Conservation (phyloP, 176 grass and related monocot species). For the Pontederia paniculata region DNA sequence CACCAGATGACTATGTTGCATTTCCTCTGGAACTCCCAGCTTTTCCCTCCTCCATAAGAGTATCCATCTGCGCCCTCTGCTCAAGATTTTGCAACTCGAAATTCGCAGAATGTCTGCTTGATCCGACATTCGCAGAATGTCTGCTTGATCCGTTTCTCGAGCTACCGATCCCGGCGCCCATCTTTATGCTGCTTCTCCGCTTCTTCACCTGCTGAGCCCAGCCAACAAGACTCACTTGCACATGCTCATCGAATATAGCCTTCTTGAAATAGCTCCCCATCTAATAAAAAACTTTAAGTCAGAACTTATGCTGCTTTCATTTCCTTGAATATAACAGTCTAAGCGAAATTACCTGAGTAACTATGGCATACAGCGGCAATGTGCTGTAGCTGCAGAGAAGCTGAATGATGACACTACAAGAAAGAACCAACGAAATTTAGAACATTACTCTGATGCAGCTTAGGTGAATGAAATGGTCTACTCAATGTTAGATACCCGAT, state of each 20-base stretch:
- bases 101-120: neutral
- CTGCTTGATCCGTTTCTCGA: neutral
- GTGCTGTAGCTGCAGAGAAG: constrained; percentile 88
- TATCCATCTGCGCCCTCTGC: neutral
- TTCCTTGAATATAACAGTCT: too few species aligned
- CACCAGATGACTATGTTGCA: neutral
- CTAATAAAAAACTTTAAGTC: constrained; percentile 27
- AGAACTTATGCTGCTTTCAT: neutral
- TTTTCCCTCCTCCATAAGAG: neutral
- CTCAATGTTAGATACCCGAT: constrained; percentile 36
- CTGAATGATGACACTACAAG: constrained; percentile 52
- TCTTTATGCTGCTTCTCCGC: constrained; percentile 28
- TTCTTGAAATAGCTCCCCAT: constrained; percentile 85
- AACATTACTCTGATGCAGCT: neutral
- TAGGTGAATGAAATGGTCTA: neutral
- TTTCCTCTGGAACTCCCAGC: neutral
- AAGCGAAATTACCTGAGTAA: constrained; percentile 42
- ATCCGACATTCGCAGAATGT: neutral
- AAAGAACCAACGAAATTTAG: constrained; percentile 2
- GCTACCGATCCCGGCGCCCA: neutral
- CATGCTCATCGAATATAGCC: constrained; percentile 69
- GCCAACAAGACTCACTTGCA: constrained; percentile 52
- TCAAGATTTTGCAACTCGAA: neutral
- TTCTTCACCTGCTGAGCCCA: constrained; percentile 58
- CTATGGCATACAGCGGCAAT: constrained; percentile 77